Base-by-base conservation (phyloP, 345 rosid genomes). In the Pugionium cornutum region DNA sequence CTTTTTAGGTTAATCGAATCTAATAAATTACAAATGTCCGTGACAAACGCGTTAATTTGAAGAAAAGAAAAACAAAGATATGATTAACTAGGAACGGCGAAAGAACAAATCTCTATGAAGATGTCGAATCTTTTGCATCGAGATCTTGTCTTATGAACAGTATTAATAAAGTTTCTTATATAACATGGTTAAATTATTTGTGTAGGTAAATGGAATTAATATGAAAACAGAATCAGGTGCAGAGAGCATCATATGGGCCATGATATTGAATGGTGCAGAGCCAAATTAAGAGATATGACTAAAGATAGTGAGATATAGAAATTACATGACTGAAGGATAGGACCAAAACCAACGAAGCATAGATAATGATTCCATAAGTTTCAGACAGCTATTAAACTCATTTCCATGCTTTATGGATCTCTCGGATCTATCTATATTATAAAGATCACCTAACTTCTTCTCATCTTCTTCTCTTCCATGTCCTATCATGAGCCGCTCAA, bases 171-270 rank as follows among this genome's bases (percentile, higher is more conserved):
- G 11, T 34, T 53, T 29, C 41, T 3, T 11, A 53, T 44, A 53
- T 44, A 5, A 9, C 42, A 34, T 42, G 3, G 27, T 27, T 34
- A 61, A 36, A 67, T 30, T 46, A 36, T 46, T 33, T 26, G 54
- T 29, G 40, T 53, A 44, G 36, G 46, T 64, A 18, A 46, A 48
- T 63, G 18, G 11, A 48, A 47, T 63, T 32, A 56, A 9, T 54
- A 56, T n/a, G 52, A 42, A 41, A 41, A 48, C 64, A 71, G 33
- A 48, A 63, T 47, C 69, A 63, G 69, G 69, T 63, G 69, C 32
- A 70, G 75, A 40, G 10, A 58, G 36, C 52, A 71, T 8, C 36
- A 40, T 42, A 63, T 71, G 69, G 75, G 69, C 58, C 75, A 71
- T 63, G 64, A 48, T 71, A 2, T 63, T 63, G 64, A 63, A 40